A percentile compares a stretch with the other conserved stretches of the same genome.
phyloP scores from a whole-genome alignment of 257 asterid genomes.

The Petunia secreta region DNA sequence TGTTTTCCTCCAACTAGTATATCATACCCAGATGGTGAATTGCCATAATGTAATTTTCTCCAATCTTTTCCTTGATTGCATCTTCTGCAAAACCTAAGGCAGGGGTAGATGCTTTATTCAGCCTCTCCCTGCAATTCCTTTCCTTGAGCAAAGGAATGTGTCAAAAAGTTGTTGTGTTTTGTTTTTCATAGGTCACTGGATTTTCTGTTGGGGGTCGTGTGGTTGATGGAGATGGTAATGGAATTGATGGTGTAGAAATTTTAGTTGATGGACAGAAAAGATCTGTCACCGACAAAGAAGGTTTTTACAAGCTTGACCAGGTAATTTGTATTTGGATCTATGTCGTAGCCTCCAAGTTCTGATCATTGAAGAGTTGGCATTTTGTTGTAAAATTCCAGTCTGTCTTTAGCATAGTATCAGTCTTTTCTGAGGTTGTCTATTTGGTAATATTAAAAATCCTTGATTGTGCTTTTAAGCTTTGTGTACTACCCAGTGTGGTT shows the following conservation, averaged over 20 bases:
- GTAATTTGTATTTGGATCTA: constrained; percentile 42
- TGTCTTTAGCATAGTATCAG: background rate
- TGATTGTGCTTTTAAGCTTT: constrained; percentile 9
- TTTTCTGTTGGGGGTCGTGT: constrained; percentile 99
- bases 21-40: background rate
- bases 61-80: constrained; percentile 14
- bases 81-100: background rate
- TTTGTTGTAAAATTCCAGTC: background rate
- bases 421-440: constrained; percentile 18
- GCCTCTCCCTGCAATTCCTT: constrained; percentile 2
- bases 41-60: background rate
- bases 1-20: constrained; percentile 17
- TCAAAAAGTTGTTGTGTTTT: constrained; percentile 20
- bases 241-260: constrained; percentile 71
- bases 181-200: constrained; percentile 80
- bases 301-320: constrained; percentile 97
- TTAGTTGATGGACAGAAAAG: constrained; percentile 84
- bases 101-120: background rate
- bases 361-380: background rate
- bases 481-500: constrained; percentile 2
- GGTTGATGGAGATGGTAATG: constrained; percentile 78
- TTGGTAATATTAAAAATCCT: background rate
- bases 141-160: constrained; percentile 13
- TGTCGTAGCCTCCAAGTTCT: background rate
- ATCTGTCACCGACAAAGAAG: constrained; percentile 78